These are phyloP conservation scores for Globisporangium radiosum DNA, from an alignment of 352 stramenopile species.

Conservation along the genomic window DNA sequence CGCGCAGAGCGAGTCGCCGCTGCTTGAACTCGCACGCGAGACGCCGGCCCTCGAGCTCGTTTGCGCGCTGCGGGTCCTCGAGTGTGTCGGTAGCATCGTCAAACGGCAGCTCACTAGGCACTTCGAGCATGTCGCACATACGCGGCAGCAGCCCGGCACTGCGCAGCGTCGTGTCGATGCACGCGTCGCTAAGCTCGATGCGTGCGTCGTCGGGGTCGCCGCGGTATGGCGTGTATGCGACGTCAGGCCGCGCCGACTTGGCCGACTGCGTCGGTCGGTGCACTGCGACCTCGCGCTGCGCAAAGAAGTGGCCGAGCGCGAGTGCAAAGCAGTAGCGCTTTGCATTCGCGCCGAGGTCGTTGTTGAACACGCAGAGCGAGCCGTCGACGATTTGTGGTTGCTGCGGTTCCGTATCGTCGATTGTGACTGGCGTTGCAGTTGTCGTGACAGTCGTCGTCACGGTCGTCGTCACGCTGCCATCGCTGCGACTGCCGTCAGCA, in stretches of 20 bases:
- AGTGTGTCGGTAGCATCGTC: slow-evolving; percentile 1
- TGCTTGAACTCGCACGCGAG: slow-evolving; percentile 62
- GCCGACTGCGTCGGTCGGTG: slow-evolving; percentile 32
- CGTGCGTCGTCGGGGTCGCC: slow-evolving; percentile 32
- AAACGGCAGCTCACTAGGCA: slow-evolving; percentile 19
- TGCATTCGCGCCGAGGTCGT: slow-evolving; percentile 33
- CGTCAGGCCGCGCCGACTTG: slow-evolving; percentile 19
- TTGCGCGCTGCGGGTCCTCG: slow-evolving; percentile 20
- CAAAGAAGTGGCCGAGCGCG: slow-evolving; percentile 48
- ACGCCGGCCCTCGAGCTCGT: slow-evolving; percentile 49
- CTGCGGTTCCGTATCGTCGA: neutral
- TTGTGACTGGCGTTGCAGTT: neutral
- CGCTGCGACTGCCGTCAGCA: neutral
- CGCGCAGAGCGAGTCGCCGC: slow-evolving; percentile 26
- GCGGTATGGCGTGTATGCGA: slow-evolving; percentile 47
- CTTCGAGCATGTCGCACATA: slow-evolving; percentile 43
- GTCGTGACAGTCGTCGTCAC: neutral
- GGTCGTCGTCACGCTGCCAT: neutral
- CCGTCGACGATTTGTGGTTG: slow-evolving; percentile 53
- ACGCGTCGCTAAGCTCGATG: slow-evolving; percentile 43
- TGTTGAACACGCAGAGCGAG: slow-evolving; percentile 64
- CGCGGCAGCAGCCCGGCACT: slow-evolving; percentile 31
- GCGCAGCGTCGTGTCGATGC: slow-evolving; percentile 56
- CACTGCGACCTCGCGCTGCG: slow-evolving; percentile 34
- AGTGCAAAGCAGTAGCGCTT: slow-evolving; percentile 66